Conservation (phyloP, 1,284 basidiomycete genomes). For the Sporisorium reilianum region DNA sequence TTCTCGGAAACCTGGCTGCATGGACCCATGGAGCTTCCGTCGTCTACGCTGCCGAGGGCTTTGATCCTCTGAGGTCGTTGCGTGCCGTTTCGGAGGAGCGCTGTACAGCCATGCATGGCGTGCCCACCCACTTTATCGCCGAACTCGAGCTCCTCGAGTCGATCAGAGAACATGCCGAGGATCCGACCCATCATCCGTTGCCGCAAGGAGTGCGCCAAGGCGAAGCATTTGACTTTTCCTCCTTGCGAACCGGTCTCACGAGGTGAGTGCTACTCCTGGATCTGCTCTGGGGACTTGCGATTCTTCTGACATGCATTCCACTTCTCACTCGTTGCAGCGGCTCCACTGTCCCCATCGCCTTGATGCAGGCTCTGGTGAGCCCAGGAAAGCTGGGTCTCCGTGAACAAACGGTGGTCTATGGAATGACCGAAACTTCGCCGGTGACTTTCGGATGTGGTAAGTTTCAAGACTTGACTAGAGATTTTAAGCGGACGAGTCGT, state of each 20-base stretch:
- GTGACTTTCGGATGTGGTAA: constrained; percentile 78
- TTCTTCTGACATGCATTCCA: background rate
- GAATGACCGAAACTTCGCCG: constrained; percentile 73
- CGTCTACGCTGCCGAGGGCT: constrained; percentile 80
- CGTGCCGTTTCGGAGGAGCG: constrained; percentile 76
- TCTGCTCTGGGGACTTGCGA: background rate
- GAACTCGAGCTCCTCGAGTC: constrained; percentile 76
- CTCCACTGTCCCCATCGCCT: constrained; percentile 80
- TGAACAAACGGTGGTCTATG: constrained; percentile 78
- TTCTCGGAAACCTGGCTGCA: constrained; percentile 82
- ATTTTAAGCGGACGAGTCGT: background rate
- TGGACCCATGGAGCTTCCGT: constrained; percentile 81
- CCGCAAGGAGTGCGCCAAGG: constrained; percentile 36
- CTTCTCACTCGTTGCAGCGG: constrained; percentile 72
- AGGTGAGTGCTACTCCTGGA: constrained; percentile 26
- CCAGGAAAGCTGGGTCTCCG: constrained; percentile 71
- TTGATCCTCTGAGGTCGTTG: constrained; percentile 77
- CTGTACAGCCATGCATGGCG: constrained; percentile 84
- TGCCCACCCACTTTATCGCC: constrained; percentile 82
- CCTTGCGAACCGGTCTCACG: constrained; percentile 79
- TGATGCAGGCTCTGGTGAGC: constrained; percentile 74
- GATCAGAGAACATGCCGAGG: constrained; percentile 52
- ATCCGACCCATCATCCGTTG: constrained; percentile 20
- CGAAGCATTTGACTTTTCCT: constrained; percentile 49
- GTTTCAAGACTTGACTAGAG: no score